Evolutionary conservation across 768 basidiomycete species (phyloP).

Genomic region (Xerocomellus dryophilus): DNA sequence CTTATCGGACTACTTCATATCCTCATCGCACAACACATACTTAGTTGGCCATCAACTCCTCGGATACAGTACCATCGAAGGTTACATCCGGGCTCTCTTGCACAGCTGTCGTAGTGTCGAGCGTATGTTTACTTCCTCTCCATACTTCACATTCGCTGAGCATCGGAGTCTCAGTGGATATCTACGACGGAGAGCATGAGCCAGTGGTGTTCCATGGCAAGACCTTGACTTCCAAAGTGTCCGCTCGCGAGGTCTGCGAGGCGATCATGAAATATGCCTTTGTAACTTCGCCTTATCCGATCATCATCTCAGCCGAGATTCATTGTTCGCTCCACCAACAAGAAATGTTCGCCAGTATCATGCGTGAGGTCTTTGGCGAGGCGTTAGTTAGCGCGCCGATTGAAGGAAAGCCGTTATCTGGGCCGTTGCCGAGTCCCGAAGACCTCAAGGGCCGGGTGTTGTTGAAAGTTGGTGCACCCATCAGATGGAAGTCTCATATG

Average conservation of each 20-base stretch:
- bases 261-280: slow-evolving; percentile 91
- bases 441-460: slow-evolving; percentile 75
- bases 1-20: slow-evolving; percentile 83
- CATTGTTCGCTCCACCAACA: slow-evolving; percentile 82
- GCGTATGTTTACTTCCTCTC: slow-evolving; percentile 47
- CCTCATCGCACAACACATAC: slow-evolving; percentile 91
- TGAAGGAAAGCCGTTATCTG: slow-evolving; percentile 47
- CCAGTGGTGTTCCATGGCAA: slow-evolving; percentile 89
- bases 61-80: slow-evolving; percentile 86
- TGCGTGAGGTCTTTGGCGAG: slow-evolving; percentile 60
- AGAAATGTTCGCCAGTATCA: slow-evolving; percentile 70
- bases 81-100: slow-evolving; percentile 88
- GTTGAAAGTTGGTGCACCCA: slow-evolving; percentile 59
- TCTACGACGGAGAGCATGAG: slow-evolving; percentile 83
- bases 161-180: slow-evolving; percentile 61
- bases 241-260: slow-evolving; percentile 74
- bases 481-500: neutral
- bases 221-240: slow-evolving; percentile 81
- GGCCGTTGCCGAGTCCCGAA: slow-evolving; percentile 77
- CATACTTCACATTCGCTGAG: neutral
- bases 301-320: slow-evolving; percentile 91
- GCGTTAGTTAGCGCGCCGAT: slow-evolving; percentile 47
- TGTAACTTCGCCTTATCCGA: slow-evolving; percentile 83
- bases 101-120: slow-evolving; percentile 94
- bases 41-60: slow-evolving; percentile 83